Evolutionary conservation across 768 basidiomycete genomes (phyloP).

Genomic region (Suillus luteus): DNA sequence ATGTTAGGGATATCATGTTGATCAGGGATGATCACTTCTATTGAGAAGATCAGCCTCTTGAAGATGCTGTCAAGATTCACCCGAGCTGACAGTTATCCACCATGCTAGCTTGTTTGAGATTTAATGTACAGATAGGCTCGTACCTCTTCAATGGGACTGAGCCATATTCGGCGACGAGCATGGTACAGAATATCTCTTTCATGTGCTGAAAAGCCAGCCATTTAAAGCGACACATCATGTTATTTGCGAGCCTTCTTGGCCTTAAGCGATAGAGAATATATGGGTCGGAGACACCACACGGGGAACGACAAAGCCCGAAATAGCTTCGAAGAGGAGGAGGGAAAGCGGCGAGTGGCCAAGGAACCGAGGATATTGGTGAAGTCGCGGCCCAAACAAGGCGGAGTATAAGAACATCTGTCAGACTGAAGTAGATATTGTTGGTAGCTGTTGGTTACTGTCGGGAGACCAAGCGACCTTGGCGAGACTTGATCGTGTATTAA

Average conservation of each 20-base stretch:
- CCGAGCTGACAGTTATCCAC: background rate
- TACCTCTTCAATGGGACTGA: background rate
- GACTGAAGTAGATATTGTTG: background rate
- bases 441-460: constrained; percentile 6
- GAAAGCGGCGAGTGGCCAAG: constrained; percentile 13
- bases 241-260: background rate
- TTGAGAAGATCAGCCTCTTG: background rate
- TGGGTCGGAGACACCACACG: background rate
- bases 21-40: constrained; percentile 1
- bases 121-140: background rate
- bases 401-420: constrained; percentile 16
- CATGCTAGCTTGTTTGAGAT: background rate
- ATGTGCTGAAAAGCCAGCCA: background rate
- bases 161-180: background rate
- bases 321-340: constrained; percentile 15
- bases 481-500: background rate
- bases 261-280: background rate
- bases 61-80: background rate
- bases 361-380: background rate
- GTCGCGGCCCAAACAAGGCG: constrained; percentile 1
- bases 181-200: background rate
- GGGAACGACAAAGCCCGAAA: constrained; percentile 2
- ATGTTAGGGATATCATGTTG: background rate
- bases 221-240: background rate
- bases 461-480: background rate